Conservation (phyloP, 805 yeast species). For the Saccharomycopsis sp. region DNA sequence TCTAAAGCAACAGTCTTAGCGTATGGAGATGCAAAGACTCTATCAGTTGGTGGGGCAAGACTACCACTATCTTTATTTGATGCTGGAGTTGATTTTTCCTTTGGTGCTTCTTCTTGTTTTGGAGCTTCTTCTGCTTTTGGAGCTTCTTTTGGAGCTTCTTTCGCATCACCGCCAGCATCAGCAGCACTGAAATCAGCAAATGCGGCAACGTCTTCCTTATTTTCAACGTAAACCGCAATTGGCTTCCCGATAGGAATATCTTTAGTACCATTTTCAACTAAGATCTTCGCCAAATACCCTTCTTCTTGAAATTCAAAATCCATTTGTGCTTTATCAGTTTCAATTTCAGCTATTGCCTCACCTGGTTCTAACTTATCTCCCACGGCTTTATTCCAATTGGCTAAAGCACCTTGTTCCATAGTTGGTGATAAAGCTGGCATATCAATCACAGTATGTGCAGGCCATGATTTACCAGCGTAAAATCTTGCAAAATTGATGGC, state of each 20-base stretch:
- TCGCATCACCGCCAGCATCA: conserved; percentile 55
- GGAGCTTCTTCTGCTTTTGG: conserved; percentile 27
- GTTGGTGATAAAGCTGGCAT: conserved; percentile 99
- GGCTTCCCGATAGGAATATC: conserved; percentile 91
- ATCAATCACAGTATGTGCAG: conserved; percentile 79
- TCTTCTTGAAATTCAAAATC: conserved; percentile 90
- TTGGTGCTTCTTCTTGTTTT: conserved; percentile 22
- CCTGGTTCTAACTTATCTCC: conserved; percentile 91
- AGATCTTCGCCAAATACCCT: conserved; percentile 77
- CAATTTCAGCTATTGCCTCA: conserved; percentile 92
- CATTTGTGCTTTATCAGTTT: conserved; percentile 85
- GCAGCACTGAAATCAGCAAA: conserved; percentile 78
- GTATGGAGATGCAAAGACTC: conserved; percentile 90
- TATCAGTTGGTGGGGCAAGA: conserved; percentile 41
- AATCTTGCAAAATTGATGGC: conserved; percentile 18
- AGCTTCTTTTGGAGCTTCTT: conserved; percentile 23
- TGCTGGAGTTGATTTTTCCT: conserved; percentile 28
- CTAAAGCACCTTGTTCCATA: conserved; percentile 93
- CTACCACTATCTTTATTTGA: conserved; percentile 29
- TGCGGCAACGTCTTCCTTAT: conserved; percentile 75
- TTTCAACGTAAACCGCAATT: conserved; percentile 93
- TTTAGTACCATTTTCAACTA: conserved; percentile 61
- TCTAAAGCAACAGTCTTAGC: conserved; percentile 93
- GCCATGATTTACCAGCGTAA: conserved; percentile 57
- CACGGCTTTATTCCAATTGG: conserved; percentile 80